Evolutionary conservation across 2,329 filamentous ascomycete genomes (phyloP).

Genomic region (Calonectria naviculata): DNA sequence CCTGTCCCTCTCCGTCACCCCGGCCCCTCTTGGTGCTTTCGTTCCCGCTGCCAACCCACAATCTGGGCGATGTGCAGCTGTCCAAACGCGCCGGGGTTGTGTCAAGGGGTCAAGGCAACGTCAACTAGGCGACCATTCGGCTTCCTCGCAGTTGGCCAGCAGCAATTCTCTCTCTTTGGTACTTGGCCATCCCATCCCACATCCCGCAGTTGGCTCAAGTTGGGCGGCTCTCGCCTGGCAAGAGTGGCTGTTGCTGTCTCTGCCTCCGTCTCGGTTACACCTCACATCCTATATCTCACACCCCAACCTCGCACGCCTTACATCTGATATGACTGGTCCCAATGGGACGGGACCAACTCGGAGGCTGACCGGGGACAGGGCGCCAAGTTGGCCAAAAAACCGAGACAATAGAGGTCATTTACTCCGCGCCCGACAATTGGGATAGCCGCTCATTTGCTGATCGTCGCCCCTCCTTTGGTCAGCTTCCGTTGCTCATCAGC

Average conservation of each 20-base stretch:
- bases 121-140: slow-evolving; percentile 9
- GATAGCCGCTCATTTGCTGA: background rate
- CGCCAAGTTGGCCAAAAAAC: slow-evolving; percentile 1
- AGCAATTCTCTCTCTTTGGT: background rate
- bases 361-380: background rate
- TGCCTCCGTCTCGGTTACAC: slow-evolving; percentile 1
- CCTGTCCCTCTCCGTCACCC: slow-evolving; percentile 19
- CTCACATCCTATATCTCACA: slow-evolving; percentile 13
- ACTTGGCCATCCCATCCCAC: background rate
- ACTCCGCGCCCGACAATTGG: background rate
- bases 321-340: slow-evolving; percentile 9
- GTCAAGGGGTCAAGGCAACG: slow-evolving; percentile 5
- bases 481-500: background rate
- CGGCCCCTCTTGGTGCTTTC: background rate
- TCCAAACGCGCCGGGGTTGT: background rate
- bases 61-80: slow-evolving; percentile 31
- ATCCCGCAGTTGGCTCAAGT: background rate
- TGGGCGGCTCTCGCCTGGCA: background rate
- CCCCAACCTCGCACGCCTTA: background rate
- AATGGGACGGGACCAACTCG: background rate
- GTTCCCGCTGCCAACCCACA: slow-evolving; percentile 25
- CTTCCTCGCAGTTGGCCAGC: background rate
- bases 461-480: background rate
- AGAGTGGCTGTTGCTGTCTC: background rate
- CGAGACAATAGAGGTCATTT: background rate